Base-by-base conservation (phyloP, 768 basidiomycete genomes). In the Boletus eberwhitei region DNA sequence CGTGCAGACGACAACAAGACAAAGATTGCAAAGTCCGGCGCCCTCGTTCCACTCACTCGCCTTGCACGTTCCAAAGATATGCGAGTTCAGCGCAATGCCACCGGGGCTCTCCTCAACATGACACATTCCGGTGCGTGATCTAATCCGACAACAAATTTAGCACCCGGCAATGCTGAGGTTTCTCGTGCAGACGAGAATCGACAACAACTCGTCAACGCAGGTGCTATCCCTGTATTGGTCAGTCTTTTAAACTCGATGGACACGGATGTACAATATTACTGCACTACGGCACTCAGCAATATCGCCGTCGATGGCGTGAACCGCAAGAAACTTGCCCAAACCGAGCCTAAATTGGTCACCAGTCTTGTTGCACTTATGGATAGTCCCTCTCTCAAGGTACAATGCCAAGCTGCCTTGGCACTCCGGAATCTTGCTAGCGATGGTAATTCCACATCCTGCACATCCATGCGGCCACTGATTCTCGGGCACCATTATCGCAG, bases 231-330 rank as follows among this genome's bases (percentile, higher is more conserved):
- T 16, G 97, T 99, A 31, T 82, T 96, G 12, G 97, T 99, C 60
- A 88, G 88, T 65, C 79, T 99, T 34, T 78, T 99, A 58, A 97
- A 95, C 68, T 94, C 92, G 6, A 85, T 90, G 45, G 97, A 99
- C 70, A 99, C 97, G n/a, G 97, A 99, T 67, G 97, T 99, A 2
- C 97, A 99, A 71, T 99, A 99, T 67, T 99, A 99, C 70, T 99
- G 97, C 73, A 99, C 97, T 7, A 99, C 97, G 13, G 97, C 97
- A 7, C 74, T 99, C 63, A 94, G 91, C 70, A 99, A 99, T 67
- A 99, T 99, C 60, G 97, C 97, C 34, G 97, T 99, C 8, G 97
- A 99, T 74, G 90, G 93, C 85, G 62, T 57, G 71, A 99, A 98
- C 73, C 80, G 97, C 62, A 95, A 94, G 80, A 96, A 95, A 72